Evolutionary conservation across 148 eudicot genomes (phyloP).

Genomic region (Suaeda aralocaspica): DNA sequence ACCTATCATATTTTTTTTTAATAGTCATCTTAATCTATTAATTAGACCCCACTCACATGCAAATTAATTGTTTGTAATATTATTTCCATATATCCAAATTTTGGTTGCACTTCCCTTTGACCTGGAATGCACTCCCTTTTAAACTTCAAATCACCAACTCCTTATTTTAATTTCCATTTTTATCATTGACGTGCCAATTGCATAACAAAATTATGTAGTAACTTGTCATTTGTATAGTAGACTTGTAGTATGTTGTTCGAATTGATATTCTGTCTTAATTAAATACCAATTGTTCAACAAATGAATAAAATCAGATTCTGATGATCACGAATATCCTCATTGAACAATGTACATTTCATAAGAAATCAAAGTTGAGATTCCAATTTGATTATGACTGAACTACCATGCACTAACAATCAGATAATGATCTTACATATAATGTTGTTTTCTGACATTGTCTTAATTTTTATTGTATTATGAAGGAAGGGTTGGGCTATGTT

Average conservation of each 20-base stretch:
- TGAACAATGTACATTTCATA: slow-evolving; percentile 15
- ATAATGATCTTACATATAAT: slow-evolving; percentile 3
- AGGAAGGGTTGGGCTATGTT: too few species aligned
- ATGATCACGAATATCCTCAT: slow-evolving; percentile 18
- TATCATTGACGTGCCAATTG: slow-evolving; percentile 15
- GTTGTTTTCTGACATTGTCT: too few species aligned
- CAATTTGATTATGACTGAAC: slow-evolving; percentile 19
- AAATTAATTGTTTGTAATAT: slow-evolving; percentile 6
- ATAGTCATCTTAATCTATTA: too few species aligned
- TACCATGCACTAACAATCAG: slow-evolving; percentile 18
- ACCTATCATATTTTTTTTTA: too few species aligned
- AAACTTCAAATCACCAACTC: neutral
- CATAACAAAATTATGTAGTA: too few species aligned
- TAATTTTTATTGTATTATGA: too few species aligned
- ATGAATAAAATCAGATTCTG: slow-evolving; percentile 18
- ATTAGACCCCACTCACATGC: slow-evolving; percentile 21
- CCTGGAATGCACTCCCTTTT: slow-evolving; percentile 19
- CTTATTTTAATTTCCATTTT: neutral
- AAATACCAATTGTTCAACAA: neutral
- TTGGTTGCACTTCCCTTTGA: slow-evolving; percentile 4
- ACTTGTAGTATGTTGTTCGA: too few species aligned
- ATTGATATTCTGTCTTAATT: too few species aligned
- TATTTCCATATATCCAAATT: slow-evolving; percentile 6
- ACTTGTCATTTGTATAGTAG: too few species aligned
- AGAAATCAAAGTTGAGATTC: slow-evolving; percentile 18